Base-by-base conservation (phyloP, 2,329 filamentous ascomycete species). In the Aspergillus hortae region DNA sequence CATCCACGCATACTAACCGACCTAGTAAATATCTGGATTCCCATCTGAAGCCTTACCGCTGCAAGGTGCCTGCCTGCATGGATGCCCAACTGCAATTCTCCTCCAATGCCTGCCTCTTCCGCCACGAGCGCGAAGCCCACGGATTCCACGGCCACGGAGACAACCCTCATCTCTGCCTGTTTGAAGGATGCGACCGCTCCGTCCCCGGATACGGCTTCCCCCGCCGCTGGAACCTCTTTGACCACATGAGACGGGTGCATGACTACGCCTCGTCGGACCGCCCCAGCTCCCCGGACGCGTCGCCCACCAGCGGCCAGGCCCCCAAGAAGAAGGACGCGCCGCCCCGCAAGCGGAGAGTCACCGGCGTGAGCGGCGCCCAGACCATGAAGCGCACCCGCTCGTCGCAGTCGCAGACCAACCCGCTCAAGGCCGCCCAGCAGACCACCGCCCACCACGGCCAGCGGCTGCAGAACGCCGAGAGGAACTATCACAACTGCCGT, bases 231-330 rank as follows among this genome's bases (percentile, higher is more conserved):
- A 97, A 97, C 75, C 82, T 96, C 49, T 86, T 88, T 72, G 92
- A 97, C 75, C 92, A 97, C 80, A 96, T 96, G 92, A 90, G 90
- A 76, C 87, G 92, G 56, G 92, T 96, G 6, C 92, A 97, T 64
- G 81, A 83, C 59, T 83, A 81, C 64, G 77, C 68, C 44, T 66
- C 69, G 15, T 74, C 69, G 7, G 72, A 75, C 53, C 68, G 67
- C 15, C 68, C 67, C 53, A 74, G 71, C 62, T 75, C 72, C 1
- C 72, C 72, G 3, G 72, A 75, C 58, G 63, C 62, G 40, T 68
- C 70, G 5, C 67, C 70, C 9, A 62, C 62, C 27, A 59, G 52
- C n/a, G 56, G 54, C 15, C 62, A 64, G 17, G 52, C 55, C 15
- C 57, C 64, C 49, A 74, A 73, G 62, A 74, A 69, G 61, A 72